Evolutionary conservation across 192 early-diverging fungal species (phyloP), one percentile per base, ranked within the genome.

Genomic region (Radiomyces spectabilis): DNA sequence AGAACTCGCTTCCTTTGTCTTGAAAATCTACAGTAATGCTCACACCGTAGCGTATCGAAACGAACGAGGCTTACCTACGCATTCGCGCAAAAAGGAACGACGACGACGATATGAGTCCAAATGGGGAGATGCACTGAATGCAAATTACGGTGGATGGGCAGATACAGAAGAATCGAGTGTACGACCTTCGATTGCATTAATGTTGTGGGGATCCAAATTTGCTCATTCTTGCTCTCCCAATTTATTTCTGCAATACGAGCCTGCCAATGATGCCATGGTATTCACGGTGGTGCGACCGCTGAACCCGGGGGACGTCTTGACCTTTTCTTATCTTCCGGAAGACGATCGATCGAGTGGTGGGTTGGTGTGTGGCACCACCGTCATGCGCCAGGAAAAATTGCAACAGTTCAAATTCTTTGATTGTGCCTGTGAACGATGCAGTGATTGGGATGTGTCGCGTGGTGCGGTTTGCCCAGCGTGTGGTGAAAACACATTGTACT

Each of bases 1-100:
- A 1, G 38, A 58, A n/a, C 43, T 69, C 0, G 26, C 41, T 3
- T 33, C 27, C 3, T 69, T 69, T 39, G 49, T 63, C 10, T 45
- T 69, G 5, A 69, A 69, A 31, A 69, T 69, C 6, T 69, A 69
- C 13, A 57, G 41, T 1, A 69, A 69, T 39, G 67, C 67, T 6
- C 67, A 69, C 29, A 69, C 67, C 1, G 61, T 69, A 24, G 51
- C 61, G 12, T 31, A 47, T 7, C 38, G 51, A 16, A 16, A 46
- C 32, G 33, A 27, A 15, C 61, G 67, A 16, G 53, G 52, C 31
- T 8, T 35, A 0, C 45, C 56, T 24, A 69, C 61, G 1, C 67
- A 69, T 19, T 31, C 35, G 2, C 24, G 21, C 2, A 60, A 61
- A 13, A 47, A 55, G 21, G 26, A 35, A 33, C 51, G 67, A 13